A percentile compares a stretch with the other conserved stretches of the same genome.
Conservation (phyloP, 129 eudicot genomes). For the Centaurea solstitialis region DNA sequence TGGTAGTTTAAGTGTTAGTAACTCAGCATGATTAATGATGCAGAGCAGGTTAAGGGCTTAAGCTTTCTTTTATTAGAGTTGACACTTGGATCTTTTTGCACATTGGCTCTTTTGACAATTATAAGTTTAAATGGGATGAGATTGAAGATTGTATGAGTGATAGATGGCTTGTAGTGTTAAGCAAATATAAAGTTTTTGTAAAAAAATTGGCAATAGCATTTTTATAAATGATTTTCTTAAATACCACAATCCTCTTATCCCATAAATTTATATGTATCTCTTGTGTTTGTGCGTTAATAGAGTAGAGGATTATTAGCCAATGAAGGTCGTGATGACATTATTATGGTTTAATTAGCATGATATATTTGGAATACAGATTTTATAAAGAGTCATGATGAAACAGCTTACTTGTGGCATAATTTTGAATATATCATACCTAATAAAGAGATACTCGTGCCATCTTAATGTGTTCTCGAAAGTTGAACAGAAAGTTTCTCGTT, state of each 20-base stretch:
- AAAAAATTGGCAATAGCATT: neutral
- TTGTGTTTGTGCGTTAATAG: neutral
- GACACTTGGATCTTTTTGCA: neutral
- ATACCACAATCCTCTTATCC: neutral
- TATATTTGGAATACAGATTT: neutral
- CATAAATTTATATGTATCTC: neutral
- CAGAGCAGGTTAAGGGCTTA: neutral
- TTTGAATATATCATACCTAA: slow-evolving; percentile 16
- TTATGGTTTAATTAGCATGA: neutral
- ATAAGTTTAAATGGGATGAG: neutral
- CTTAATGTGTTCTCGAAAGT: neutral
- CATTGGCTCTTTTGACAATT: neutral
- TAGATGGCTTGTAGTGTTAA: neutral
- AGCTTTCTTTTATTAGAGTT: neutral
- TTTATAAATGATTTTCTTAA: neutral
- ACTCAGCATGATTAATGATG: neutral
- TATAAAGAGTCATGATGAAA: neutral
- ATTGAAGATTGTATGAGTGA: neutral
- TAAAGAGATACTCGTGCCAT: slow-evolving; percentile 2
- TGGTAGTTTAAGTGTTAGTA: neutral
- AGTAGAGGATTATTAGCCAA: neutral
- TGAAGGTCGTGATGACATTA: slow-evolving; percentile 1
- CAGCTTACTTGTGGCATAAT: slow-evolving; percentile 1
- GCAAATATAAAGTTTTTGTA: neutral
- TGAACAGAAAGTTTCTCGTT: slow-evolving; percentile 1